phyloP scores from a whole-genome alignment of 2,329 filamentous ascomycete genomes.

The Dothistroma pini region DNA sequence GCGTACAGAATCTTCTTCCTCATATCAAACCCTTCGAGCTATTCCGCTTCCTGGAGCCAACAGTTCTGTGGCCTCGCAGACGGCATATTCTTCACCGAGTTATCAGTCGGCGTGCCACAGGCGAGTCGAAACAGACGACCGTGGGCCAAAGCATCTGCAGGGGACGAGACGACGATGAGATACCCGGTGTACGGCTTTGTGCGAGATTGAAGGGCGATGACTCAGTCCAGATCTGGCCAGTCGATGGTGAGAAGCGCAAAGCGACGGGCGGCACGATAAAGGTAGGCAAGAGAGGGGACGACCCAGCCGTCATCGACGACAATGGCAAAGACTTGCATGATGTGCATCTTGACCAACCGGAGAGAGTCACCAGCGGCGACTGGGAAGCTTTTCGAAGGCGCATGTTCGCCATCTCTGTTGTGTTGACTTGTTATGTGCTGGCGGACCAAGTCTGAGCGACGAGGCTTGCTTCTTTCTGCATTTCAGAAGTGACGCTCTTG shows the following conservation, averaged over 20 bases:
- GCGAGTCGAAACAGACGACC: neutral
- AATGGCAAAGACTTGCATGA: neutral
- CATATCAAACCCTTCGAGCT: neutral
- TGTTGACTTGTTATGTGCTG: neutral
- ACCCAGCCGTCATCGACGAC: slow-evolving; percentile 6
- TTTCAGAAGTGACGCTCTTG: neutral
- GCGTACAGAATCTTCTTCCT: no score
- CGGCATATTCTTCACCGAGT: neutral
- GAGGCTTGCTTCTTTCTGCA: neutral
- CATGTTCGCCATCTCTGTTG: neutral
- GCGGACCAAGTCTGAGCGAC: neutral
- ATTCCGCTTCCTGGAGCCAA: neutral
- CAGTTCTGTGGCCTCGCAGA: neutral
- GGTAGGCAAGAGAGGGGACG: neutral
- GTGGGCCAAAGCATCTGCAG: neutral
- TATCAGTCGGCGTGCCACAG: neutral
- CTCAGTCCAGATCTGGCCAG: slow-evolving; percentile 6
- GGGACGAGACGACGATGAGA: slow-evolving; percentile 1
- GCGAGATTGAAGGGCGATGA: neutral
- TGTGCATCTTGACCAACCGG: neutral
- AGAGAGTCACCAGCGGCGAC: neutral
- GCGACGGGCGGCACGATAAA: slow-evolving; percentile 5
- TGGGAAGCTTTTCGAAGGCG: neutral
- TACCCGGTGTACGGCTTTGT: neutral
- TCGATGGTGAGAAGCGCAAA: neutral